A percentile compares a stretch with the other conserved stretches of the same genome.
Conservation (phyloP, 495 filamentous ascomycete genomes). For the Aspergillus egyptiacus region DNA sequence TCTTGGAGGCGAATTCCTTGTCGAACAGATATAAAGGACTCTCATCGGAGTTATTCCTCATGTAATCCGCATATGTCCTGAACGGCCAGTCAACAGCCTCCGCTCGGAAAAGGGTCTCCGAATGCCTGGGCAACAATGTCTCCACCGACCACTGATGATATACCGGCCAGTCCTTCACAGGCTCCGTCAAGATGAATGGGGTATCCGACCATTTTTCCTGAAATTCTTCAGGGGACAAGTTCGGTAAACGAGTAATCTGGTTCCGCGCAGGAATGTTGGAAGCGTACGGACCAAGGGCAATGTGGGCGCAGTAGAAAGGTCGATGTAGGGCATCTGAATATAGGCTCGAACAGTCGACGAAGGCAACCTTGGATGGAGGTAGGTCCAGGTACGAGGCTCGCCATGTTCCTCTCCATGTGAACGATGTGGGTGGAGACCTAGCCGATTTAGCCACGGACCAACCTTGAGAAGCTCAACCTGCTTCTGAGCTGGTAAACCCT, state of each 20-base stretch:
- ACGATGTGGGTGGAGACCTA: constrained; percentile 41
- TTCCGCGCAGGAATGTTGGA: constrained; percentile 67
- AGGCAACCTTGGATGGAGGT: constrained; percentile 49
- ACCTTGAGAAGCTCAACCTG: not conserved
- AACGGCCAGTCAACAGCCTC: constrained; percentile 94
- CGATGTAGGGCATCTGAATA: constrained; percentile 89
- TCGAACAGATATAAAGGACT: constrained; percentile 94
- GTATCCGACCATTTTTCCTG: constrained; percentile 65
- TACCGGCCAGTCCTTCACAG: constrained; percentile 78
- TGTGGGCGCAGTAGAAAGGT: constrained; percentile 84
- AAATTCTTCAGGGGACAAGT: constrained; percentile 71
- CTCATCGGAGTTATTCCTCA: constrained; percentile 77
- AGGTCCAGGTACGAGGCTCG: constrained; percentile 68
- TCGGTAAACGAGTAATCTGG: constrained; percentile 60
- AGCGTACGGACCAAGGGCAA: constrained; percentile 57
- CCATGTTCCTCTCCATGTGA: constrained; percentile 82
- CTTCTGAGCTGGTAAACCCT: not conserved
- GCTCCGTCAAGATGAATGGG: constrained; percentile 83
- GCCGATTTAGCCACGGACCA: not conserved
- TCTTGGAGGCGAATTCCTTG: constrained; percentile 79
- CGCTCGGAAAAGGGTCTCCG: constrained; percentile 67
- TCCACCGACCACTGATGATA: constrained; percentile 69
- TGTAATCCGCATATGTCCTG: constrained; percentile 73
- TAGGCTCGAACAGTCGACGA: constrained; percentile 60
- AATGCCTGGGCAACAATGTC: constrained; percentile 56